Evolutionary conservation across 495 filamentous ascomycete species (phyloP).

Genomic region (Penicillium maclennaniae): DNA sequence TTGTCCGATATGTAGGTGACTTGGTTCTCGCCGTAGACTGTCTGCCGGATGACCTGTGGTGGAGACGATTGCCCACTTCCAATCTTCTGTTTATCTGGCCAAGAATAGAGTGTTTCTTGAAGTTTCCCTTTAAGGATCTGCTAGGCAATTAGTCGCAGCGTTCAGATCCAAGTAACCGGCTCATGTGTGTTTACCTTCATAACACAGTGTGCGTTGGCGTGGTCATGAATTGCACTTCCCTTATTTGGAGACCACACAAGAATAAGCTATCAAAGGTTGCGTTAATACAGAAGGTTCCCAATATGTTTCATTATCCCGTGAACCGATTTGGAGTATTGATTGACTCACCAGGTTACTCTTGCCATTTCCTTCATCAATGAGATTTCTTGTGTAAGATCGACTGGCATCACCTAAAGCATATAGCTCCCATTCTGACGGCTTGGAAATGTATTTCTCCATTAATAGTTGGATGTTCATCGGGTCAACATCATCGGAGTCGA

Average conservation of each 20-base stretch:
- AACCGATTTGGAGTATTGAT: neutral
- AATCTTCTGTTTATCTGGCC: conserved; percentile 54
- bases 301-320: no score
- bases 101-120: conserved; percentile 74
- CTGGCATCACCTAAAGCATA: conserved; percentile 66
- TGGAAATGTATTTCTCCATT: conserved; percentile 69
- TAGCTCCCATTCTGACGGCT: conserved; percentile 62
- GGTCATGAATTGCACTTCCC: conserved; percentile 80
- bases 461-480: conserved; percentile 59
- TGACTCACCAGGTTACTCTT: conserved; percentile 77
- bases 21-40: conserved; percentile 54
- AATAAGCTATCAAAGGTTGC: conserved; percentile 53
- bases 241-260: conserved; percentile 94
- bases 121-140: conserved; percentile 71
- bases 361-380: conserved; percentile 87
- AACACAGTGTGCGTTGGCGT: conserved; percentile 76
- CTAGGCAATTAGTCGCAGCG: neutral
- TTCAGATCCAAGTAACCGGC: neutral
- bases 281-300: neutral
- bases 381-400: conserved; percentile 76
- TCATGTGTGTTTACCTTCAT: conserved; percentile 47
- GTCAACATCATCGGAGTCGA: conserved; percentile 75
- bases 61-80: conserved; percentile 48
- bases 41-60: conserved; percentile 36
- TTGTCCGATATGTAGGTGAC: conserved; percentile 83